Evolutionary conservation across 2,329 filamentous ascomycete genomes (phyloP).

Genomic region (Tricladium varicosporioides): DNA sequence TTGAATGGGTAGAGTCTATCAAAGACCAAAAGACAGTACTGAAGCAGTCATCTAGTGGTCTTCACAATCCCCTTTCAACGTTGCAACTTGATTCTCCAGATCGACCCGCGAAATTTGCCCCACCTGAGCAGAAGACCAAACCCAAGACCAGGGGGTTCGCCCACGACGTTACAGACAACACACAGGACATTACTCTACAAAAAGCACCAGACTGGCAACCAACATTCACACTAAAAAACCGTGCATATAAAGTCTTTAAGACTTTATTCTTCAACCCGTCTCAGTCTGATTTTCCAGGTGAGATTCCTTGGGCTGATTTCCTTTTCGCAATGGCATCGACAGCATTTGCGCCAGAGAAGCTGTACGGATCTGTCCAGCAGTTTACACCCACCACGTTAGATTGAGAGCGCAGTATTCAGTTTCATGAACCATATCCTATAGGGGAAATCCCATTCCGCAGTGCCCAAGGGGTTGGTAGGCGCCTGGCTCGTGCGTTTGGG

Average conservation of each 20-base stretch:
- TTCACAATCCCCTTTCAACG: constrained; percentile 25
- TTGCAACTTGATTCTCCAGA: constrained; percentile 25
- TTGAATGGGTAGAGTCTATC: constrained; percentile 44
- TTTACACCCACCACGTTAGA: constrained; percentile 44
- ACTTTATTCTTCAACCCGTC: constrained; percentile 41
- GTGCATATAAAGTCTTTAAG: constrained; percentile 42
- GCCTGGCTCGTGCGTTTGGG: constrained; percentile 49
- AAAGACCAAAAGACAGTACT: constrained; percentile 8
- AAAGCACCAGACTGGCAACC: constrained; percentile 25
- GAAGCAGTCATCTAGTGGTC: too few species aligned
- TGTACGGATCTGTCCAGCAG: constrained; percentile 61
- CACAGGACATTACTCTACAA: background rate
- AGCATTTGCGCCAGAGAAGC: constrained; percentile 53
- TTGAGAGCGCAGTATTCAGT: constrained; percentile 50
- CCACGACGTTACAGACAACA: background rate
- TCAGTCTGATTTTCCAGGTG: constrained; percentile 40
- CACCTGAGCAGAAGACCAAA: constrained; percentile 25
- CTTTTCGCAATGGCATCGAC: constrained; percentile 48
- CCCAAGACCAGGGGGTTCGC: constrained; percentile 25
- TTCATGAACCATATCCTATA: constrained; percentile 58
- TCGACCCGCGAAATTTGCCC: constrained; percentile 1
- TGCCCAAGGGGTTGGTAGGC: constrained; percentile 47
- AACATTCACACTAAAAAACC: constrained; percentile 36
- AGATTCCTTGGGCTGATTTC: constrained; percentile 53
- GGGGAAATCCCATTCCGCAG: constrained; percentile 48